Evolutionary conservation across 352 stramenopile genomes (phyloP).

Genomic region (Globisporangium perplexum): DNA sequence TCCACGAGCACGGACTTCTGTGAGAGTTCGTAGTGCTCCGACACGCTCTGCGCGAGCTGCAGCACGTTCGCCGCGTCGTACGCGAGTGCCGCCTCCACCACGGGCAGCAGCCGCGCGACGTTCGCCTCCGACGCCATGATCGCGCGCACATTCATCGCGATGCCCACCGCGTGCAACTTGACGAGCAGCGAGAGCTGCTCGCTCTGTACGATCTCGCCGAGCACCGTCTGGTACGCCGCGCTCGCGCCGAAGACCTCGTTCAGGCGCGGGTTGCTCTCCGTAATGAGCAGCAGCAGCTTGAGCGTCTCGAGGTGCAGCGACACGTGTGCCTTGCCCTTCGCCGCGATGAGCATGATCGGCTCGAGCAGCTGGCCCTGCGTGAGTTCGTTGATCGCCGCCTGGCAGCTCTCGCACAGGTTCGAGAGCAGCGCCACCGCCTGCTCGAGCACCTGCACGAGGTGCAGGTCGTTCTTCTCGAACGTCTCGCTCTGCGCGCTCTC

Average conservation of each 20-base stretch:
- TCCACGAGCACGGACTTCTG: conserved; percentile 60
- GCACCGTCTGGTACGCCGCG: conserved; percentile 55
- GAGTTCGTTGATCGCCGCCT: conserved; percentile 74
- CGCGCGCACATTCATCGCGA: conserved; percentile 71
- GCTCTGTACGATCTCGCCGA: conserved; percentile 57
- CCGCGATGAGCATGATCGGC: conserved; percentile 68
- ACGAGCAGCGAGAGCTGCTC: conserved; percentile 44
- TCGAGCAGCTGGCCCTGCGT: conserved; percentile 69
- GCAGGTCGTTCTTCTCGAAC: conserved; percentile 55
- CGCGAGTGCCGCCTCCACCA: conserved; percentile 66
- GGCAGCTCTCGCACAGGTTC: conserved; percentile 82
- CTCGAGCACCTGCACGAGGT: conserved; percentile 72
- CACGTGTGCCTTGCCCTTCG: conserved; percentile 37
- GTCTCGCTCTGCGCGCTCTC: conserved; percentile 46
- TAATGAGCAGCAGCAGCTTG: conserved; percentile 77
- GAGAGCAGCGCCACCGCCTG: conserved; percentile 71
- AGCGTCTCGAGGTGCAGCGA: conserved; percentile 73
- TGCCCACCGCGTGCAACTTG: conserved; percentile 57
- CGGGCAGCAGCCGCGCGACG: conserved; percentile 56
- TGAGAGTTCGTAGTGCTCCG: conserved; percentile 50
- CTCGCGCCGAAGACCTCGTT: conserved; percentile 62
- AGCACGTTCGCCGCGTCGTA: conserved; percentile 76
- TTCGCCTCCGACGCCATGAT: conserved; percentile 75
- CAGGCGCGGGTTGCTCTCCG: conserved; percentile 73
- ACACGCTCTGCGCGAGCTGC: conserved; percentile 63